Base-by-base conservation (phyloP, 192 early-diverging fungal species). In the Diversispora eburnea region DNA sequence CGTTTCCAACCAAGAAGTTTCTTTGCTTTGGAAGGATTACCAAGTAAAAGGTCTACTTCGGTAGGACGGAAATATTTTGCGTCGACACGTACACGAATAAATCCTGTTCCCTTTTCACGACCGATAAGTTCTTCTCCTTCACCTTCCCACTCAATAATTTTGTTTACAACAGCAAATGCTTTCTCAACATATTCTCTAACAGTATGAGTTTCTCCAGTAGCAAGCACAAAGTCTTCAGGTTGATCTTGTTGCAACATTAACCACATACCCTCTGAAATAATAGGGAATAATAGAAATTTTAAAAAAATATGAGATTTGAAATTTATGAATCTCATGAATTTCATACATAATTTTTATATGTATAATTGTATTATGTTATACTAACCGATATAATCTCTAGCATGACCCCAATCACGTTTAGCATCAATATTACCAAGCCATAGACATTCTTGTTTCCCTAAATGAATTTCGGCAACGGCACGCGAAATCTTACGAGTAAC, bases 321-420 rank as follows among this genome's bases (percentile, higher is more conserved):
- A 56, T 56, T 15, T 19, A 17, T 17, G n/a, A 56, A 56, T 56
- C 15, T 56, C 25, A 33, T 33, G 25, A 33, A 33, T 1, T 33
- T 33, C 25, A 33, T 33, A 33, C 0, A 33, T 52, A 7, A 52
- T 52, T 52, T 52, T 52, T 15, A 8, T 15, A 52, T 52, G 8
- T 15, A 52, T 15, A 52, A 15, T 52, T 52, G 8, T 52, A 2
- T 0, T n/a, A 43, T 15, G 12, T 41, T 60, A 12, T 46, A 62
- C 60, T 63, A 13, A 73, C 72, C 72, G 55, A 88, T 80, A 78
- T 92, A 92, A 71, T 92, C 91, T 55, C 86, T 82, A 41, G 91
- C 91, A 65, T 92, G 91, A 67, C 91, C 91, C 91, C 91, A 92
- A 81, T 92, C 91, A 80, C 91, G 84, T 79, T 89, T 90, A 58